phyloP scores from a whole-genome alignment of 202 grass and related monocot species.

The Sporobolus alterniflorus region DNA sequence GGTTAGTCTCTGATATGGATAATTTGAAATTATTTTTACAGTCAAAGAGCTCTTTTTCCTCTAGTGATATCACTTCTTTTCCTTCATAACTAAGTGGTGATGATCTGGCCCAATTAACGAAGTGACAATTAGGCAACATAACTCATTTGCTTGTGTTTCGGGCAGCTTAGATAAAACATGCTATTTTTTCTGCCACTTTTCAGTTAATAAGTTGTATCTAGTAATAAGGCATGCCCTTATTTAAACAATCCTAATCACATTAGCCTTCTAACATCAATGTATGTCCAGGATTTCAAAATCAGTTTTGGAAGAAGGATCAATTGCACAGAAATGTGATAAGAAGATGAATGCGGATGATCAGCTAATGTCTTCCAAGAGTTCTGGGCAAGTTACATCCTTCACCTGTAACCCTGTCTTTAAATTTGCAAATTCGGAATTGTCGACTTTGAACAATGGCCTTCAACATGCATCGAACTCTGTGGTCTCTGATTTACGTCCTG shows the following conservation, averaged over 20 bases:
- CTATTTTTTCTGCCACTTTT: conserved; percentile 1
- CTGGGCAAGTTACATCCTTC: conserved; percentile 37
- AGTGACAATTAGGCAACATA: conserved; percentile 7
- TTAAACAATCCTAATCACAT: conserved; percentile 6
- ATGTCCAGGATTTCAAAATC: conserved; percentile 31
- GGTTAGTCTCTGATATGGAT: conserved; percentile 41
- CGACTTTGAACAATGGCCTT: conserved; percentile 44
- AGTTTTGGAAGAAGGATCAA: conserved; percentile 26
- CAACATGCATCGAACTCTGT: conserved; percentile 22
- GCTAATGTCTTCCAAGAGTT: conserved; percentile 29
- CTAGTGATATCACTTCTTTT: background rate
- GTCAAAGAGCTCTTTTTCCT: background rate
- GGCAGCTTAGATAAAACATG: background rate
- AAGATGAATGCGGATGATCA: conserved; percentile 33
- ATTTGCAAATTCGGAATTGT: conserved; percentile 25
- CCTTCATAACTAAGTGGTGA: background rate
- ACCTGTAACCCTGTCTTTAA: conserved; percentile 39
- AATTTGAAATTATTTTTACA: background rate
- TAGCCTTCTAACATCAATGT: background rate
- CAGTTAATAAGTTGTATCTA: background rate
- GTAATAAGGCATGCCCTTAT: background rate
- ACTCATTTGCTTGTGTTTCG: conserved; percentile 1
- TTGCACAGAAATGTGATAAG: conserved; percentile 11
- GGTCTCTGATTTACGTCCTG: conserved; percentile 19
- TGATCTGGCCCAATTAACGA: background rate